Evolutionary conservation across 805 yeast species (phyloP).

Genomic region (Priceomyces haplophilus): DNA sequence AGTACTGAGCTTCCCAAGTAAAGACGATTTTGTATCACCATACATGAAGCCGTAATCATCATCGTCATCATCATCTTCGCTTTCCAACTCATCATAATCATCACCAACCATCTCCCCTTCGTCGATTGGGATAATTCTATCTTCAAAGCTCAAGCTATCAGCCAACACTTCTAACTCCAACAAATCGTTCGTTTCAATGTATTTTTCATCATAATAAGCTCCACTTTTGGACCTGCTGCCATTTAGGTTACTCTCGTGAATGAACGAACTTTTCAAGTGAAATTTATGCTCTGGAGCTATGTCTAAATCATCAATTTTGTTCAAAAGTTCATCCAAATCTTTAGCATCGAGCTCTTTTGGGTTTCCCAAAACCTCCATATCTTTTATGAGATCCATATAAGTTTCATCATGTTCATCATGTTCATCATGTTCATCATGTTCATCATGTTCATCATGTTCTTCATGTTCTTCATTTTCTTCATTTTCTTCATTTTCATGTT

Average conservation of each 20-base stretch:
- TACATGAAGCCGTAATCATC: slow-evolving; percentile 31
- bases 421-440: slow-evolving; percentile 9
- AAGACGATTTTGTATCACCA: slow-evolving; percentile 16
- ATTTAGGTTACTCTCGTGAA: neutral
- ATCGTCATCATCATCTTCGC: slow-evolving; percentile 24
- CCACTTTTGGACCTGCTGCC: neutral
- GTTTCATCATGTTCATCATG: slow-evolving; percentile 11
- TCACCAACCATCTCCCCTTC: slow-evolving; percentile 41
- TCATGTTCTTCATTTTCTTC: slow-evolving; percentile 10
- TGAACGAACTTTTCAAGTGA: slow-evolving; percentile 14
- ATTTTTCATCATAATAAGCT: neutral
- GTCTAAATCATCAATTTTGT: slow-evolving; percentile 25
- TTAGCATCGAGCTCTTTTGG: slow-evolving; percentile 10
- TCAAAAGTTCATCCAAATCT: slow-evolving; percentile 19
- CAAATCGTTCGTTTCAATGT: slow-evolving; percentile 43
- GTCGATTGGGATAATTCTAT: slow-evolving; percentile 30
- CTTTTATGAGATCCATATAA: slow-evolving; percentile 21
- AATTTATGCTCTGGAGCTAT: slow-evolving; percentile 28
- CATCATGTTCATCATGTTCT: slow-evolving; percentile 10
- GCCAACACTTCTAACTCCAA: slow-evolving; percentile 55
- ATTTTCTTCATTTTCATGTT: neutral
- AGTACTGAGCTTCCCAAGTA: slow-evolving; percentile 9
- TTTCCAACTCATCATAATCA: slow-evolving; percentile 18
- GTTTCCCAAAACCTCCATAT: slow-evolving; percentile 36
- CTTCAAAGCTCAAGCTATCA: slow-evolving; percentile 37